Evolutionary conservation across 768 basidiomycete species (phyloP).

Genomic region (Russula griseocarnosa): DNA sequence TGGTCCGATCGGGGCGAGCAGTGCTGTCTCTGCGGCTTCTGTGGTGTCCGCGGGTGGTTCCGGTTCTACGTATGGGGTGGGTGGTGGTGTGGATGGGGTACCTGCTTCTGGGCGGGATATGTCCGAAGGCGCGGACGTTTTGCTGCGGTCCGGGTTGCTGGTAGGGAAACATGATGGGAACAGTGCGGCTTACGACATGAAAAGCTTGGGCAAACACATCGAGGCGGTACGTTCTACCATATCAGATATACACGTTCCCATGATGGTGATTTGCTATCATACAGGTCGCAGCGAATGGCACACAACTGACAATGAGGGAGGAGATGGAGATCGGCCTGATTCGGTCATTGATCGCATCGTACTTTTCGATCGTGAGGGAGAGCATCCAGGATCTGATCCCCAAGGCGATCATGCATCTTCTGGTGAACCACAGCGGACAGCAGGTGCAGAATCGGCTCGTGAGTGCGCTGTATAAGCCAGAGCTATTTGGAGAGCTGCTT

Average conservation of each 20-base stretch:
- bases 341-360: conserved; percentile 89
- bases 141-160: conserved; percentile 58
- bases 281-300: conserved; percentile 51
- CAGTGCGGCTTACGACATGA: conserved; percentile 95
- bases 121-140: conserved; percentile 49
- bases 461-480: conserved; percentile 91
- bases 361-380: conserved; percentile 94
- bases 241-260: no score
- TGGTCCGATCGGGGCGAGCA: conserved; percentile 59
- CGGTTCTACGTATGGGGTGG: neutral
- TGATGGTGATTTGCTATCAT: neutral
- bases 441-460: conserved; percentile 96
- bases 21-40: neutral
- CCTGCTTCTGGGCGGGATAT: conserved; percentile 64
- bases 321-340: conserved; percentile 97
- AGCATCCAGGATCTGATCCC: conserved; percentile 96
- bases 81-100: conserved; percentile 34
- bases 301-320: conserved; percentile 71
- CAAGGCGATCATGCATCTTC: conserved; percentile 97
- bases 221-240: conserved; percentile 71
- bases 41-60: neutral
- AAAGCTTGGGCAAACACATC: conserved; percentile 94
- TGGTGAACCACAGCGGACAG: conserved; percentile 95
- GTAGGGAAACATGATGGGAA: conserved; percentile 68
- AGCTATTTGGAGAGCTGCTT: conserved; percentile 83